phyloP scores from a whole-genome alignment of 805 yeast genomes.

The Priceomyces castillae region DNA sequence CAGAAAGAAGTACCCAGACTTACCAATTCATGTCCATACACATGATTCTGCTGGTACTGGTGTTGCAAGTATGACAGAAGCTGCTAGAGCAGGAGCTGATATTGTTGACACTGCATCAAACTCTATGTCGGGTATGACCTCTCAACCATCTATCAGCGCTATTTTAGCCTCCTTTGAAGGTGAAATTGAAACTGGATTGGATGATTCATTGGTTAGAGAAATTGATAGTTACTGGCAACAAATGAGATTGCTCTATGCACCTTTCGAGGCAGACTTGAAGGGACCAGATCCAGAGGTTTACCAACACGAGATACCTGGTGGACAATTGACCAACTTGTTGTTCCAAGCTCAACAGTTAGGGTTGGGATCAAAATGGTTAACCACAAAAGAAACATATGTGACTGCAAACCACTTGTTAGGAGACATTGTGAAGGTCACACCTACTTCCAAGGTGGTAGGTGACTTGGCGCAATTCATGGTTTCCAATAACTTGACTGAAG shows the following conservation, averaged over 20 bases:
- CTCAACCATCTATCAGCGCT: constrained; percentile 96
- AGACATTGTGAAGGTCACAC: constrained; percentile 97
- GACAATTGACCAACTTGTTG: constrained; percentile 93
- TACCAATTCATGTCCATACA: constrained; percentile 98
- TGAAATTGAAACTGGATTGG: constrained; percentile 70
- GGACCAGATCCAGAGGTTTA: constrained; percentile 99
- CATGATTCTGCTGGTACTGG: constrained; percentile 99
- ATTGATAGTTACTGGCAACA: constrained; percentile 98
- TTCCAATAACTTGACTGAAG: constrained; percentile 79
- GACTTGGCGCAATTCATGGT: constrained; percentile 99
- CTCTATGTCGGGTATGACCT: constrained; percentile 97
- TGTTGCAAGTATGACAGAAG: constrained; percentile 93
- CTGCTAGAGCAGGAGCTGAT: constrained; percentile 96
- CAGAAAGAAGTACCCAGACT: constrained; percentile 82
- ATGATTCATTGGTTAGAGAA: constrained; percentile 66
- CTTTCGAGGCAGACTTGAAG: constrained; percentile 97
- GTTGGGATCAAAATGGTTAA: constrained; percentile 93
- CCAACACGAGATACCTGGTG: constrained; percentile 99
- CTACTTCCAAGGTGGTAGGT: constrained; percentile 99
- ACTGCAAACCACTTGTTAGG: constrained; percentile 90
- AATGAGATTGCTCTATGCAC: constrained; percentile 93
- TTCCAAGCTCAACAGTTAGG: constrained; percentile 99
- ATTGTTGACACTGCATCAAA: constrained; percentile 96
- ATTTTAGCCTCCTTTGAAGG: constrained; percentile 90
- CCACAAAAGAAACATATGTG: constrained; percentile 91